Percentiles rank a stretch among this genome's conserved stretches.
Evolutionary conservation across 805 yeast species (phyloP).

Genomic region (Candida mattraensis): DNA sequence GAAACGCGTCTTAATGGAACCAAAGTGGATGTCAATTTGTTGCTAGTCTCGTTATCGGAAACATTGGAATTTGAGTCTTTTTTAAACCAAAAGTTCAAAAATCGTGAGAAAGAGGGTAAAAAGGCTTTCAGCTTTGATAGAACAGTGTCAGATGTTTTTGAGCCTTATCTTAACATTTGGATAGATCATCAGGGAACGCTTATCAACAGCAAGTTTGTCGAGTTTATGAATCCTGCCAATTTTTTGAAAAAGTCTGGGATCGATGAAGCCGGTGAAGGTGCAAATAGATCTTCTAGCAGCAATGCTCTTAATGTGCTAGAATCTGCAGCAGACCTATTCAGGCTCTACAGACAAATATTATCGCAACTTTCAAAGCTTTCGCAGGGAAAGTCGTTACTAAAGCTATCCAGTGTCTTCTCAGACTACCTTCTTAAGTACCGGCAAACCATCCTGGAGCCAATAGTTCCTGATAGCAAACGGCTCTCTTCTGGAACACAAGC

Average conservation of each 20-base stretch:
- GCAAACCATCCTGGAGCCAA: conserved; percentile 46
- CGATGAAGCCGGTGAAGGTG: conserved; percentile 24
- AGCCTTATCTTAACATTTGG: conserved; percentile 85
- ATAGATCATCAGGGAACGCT: conserved; percentile 75
- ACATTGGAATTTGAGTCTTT: conserved; percentile 83
- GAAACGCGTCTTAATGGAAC: conserved; percentile 35
- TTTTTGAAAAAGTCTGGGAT: conserved; percentile 42
- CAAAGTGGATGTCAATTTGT: conserved; percentile 56
- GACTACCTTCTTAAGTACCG: conserved; percentile 65
- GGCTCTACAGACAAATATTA: conserved; percentile 69
- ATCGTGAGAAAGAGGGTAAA: conserved; percentile 38
- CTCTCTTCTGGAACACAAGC: conserved; percentile 32
- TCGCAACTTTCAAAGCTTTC: conserved; percentile 67
- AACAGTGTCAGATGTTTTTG: conserved; percentile 66
- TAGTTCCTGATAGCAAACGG: conserved; percentile 42
- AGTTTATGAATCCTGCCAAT: conserved; percentile 59
- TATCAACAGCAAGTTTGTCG: conserved; percentile 60
- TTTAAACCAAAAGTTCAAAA: conserved; percentile 61
- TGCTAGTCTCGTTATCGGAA: conserved; percentile 68
- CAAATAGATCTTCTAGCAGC: conserved; percentile 8
- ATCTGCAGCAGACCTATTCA: conserved; percentile 85
- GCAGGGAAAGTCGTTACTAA: conserved; percentile 48
- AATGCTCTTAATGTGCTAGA: conserved; percentile 60
- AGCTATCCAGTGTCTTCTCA: conserved; percentile 57
- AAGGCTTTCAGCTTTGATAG: conserved; percentile 32